These are phyloP conservation scores for Athelia psychrophila DNA, from an alignment of 1,284 basidiomycete species.

Conservation along the genomic window DNA sequence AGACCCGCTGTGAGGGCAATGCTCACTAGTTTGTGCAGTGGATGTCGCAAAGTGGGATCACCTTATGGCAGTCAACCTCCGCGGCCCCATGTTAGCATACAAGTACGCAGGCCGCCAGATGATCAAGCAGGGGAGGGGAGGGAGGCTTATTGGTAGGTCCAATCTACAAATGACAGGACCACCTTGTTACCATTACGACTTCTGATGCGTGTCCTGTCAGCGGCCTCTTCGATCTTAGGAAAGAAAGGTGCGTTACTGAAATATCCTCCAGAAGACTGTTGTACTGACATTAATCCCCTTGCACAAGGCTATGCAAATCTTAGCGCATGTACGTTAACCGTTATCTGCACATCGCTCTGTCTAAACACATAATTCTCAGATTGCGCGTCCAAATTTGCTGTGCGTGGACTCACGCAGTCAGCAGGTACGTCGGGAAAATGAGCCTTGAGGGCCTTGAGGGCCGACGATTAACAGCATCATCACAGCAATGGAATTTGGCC, in stretches of 20 bases:
- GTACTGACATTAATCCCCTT: not conserved
- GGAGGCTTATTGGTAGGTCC: conserved; percentile 31
- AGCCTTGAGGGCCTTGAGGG: no score
- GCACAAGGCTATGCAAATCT: not conserved
- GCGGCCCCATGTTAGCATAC: conserved; percentile 33
- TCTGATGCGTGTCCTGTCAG: conserved; percentile 7
- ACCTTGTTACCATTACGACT: not conserved
- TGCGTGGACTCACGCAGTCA: conserved; percentile 22
- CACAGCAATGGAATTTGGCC: conserved; percentile 36
- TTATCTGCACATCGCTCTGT: not conserved
- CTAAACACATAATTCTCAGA: conserved; percentile 11
- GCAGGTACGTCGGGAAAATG: conserved; percentile 14
- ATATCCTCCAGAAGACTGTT: not conserved
- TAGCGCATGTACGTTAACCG: not conserved
- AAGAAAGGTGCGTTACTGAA: conserved; percentile 25
- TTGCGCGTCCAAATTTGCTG: conserved; percentile 27
- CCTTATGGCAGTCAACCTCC: conserved; percentile 28
- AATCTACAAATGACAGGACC: not conserved
- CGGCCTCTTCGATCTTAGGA: conserved; percentile 34
- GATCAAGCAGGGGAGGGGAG: conserved; percentile 36
- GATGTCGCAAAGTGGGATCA: conserved; percentile 22
- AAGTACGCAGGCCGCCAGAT: conserved; percentile 35
- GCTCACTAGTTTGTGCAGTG: conserved; percentile 1
- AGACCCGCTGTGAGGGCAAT: not conserved
- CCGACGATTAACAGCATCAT: conserved; percentile 8